Conservation (phyloP, 2,329 filamentous ascomycete genomes). For the Paraconiothyrium sp. region DNA sequence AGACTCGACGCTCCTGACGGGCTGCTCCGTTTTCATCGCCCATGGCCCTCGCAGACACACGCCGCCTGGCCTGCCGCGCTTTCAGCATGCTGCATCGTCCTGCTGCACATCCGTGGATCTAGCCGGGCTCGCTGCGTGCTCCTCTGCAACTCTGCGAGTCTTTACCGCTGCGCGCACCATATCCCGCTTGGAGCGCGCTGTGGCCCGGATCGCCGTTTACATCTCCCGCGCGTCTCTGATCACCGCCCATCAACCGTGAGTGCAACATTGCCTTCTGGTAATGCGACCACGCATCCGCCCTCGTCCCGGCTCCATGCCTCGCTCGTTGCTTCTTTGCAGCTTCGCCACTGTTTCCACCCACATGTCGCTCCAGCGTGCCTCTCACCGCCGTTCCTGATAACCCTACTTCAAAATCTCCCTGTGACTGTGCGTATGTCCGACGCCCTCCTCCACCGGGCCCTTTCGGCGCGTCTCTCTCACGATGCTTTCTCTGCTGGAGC, state of each 20-base stretch:
- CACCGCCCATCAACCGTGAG: constrained; percentile 23
- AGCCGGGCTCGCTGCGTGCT: constrained; percentile 26
- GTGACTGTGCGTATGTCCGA: constrained; percentile 22
- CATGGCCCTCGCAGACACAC: not conserved
- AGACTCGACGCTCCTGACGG: constrained; percentile 4
- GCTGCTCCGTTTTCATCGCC: not conserved
- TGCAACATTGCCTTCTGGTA: constrained; percentile 25
- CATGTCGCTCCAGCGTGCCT: constrained; percentile 18
- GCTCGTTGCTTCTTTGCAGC: constrained; percentile 12
- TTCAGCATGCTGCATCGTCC: constrained; percentile 8
- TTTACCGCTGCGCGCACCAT: constrained; percentile 22
- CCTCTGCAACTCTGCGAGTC: constrained; percentile 16
- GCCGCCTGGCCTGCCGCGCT: not conserved
- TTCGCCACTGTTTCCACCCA: not conserved
- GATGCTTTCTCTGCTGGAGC: constrained; percentile 51
- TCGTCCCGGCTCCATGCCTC: constrained; percentile 24
- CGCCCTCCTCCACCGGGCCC: not conserved
- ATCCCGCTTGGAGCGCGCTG: constrained; percentile 20
- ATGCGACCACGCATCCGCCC: constrained; percentile 20
- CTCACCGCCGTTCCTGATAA: constrained; percentile 20
- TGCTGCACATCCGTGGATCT: constrained; percentile 19
- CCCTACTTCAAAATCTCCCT: constrained; percentile 5
- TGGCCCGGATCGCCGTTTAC: constrained; percentile 21
- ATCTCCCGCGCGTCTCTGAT: constrained; percentile 16
- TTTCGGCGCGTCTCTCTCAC: constrained; percentile 10